Percentiles rank a stretch among this genome's conserved stretches.
phyloP scores from a whole-genome alignment of 2,329 filamentous ascomycete genomes.

The Penicillium hesseltinei region DNA sequence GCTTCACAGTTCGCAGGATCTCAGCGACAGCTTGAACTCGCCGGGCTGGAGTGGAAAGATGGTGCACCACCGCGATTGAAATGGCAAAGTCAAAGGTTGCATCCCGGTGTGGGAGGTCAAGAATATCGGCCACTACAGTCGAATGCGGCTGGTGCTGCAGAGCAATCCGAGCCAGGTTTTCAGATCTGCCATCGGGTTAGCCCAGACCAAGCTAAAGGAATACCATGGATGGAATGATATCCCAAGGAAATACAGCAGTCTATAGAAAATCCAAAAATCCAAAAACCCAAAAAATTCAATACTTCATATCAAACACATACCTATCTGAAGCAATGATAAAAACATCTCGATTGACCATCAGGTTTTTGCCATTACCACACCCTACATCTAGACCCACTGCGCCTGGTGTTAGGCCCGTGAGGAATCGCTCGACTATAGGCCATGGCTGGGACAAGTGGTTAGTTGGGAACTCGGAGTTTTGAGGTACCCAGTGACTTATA shows the following conservation, averaged over 20 bases:
- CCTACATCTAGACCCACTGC: conserved; percentile 85
- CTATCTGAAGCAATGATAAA: conserved; percentile 85
- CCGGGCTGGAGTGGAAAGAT: conserved; percentile 75
- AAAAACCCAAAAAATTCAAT: not conserved
- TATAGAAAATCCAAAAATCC: conserved; percentile 28
- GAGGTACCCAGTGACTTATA: not conserved
- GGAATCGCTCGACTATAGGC: conserved; percentile 83
- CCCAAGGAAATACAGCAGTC: conserved; percentile 29
- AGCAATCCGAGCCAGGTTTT: conserved; percentile 59
- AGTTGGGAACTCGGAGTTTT: not conserved
- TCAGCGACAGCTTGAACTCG: conserved; percentile 69
- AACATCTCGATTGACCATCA: conserved; percentile 71
- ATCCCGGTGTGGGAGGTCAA: conserved; percentile 74
- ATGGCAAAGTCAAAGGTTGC: conserved; percentile 78
- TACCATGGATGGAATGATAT: conserved; percentile 11
- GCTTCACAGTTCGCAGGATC: conserved; percentile 65
- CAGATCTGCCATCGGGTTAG: conserved; percentile 47
- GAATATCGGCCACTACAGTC: conserved; percentile 74
- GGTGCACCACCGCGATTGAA: conserved; percentile 90
- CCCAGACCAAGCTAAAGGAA: conserved; percentile 8
- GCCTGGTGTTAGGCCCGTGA: conserved; percentile 64
- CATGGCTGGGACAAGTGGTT: conserved; percentile 62
- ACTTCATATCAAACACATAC: conserved; percentile 47
- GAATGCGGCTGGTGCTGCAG: conserved; percentile 60
- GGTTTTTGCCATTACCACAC: conserved; percentile 96